These are phyloP conservation scores for Solanum boliviense DNA, from an alignment of 257 asterid species.

Conservation along the genomic window DNA sequence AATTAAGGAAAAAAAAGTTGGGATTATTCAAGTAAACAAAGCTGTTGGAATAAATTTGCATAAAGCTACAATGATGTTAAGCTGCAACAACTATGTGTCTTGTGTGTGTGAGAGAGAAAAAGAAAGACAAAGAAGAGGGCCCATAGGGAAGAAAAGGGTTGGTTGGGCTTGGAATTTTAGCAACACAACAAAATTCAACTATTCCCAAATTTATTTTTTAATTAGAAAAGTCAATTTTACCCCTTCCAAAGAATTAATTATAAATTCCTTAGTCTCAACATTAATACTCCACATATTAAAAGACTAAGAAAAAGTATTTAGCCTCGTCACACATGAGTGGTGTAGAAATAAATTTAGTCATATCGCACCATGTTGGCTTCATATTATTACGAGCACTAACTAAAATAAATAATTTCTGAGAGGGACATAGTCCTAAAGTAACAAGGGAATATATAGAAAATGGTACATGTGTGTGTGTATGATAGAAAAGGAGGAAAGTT, in stretches of 20 bases:
- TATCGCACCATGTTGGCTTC: background rate
- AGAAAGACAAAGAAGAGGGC: background rate
- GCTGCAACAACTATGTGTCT: conserved; percentile 1
- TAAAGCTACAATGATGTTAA: conserved; percentile 22
- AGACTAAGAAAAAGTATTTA: background rate
- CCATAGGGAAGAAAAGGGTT: background rate
- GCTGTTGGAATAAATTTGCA: conserved; percentile 6
- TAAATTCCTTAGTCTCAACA: background rate
- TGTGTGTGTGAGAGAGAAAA: background rate
- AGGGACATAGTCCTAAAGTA: background rate
- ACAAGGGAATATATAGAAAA: background rate
- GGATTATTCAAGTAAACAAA: background rate
- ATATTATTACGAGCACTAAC: background rate
- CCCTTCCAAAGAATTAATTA: background rate
- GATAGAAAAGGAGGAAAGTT: background rate
- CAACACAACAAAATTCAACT: background rate
- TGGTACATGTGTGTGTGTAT: background rate
- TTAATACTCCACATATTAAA: background rate
- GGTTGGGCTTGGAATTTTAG: background rate
- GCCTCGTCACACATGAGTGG: background rate
- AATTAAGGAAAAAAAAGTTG: conserved; percentile 6
- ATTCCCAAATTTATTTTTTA: background rate
- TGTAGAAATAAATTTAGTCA: background rate
- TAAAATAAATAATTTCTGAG: background rate
- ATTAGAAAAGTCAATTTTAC: background rate